A percentile compares a stretch with the other conserved stretches of the same genome.
Conservation (phyloP, 306 rosid genomes). For the Rubus parviflorus region DNA sequence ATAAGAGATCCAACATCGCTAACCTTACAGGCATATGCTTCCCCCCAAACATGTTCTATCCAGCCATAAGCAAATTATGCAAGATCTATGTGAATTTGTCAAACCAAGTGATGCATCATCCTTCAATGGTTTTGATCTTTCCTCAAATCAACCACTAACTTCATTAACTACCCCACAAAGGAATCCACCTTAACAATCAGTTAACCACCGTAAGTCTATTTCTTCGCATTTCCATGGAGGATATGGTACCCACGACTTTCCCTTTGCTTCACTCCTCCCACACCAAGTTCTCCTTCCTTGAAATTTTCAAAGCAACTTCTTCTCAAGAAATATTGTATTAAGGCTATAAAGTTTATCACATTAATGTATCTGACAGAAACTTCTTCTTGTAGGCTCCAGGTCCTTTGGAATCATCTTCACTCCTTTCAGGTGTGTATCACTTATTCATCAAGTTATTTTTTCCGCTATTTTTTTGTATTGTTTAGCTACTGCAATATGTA, state of each 20-base stretch:
- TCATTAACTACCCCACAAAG: too few species aligned
- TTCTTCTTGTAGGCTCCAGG: constrained; percentile 38
- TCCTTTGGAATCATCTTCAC: constrained; percentile 40
- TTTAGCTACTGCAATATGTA: background rate
- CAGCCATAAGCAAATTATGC: too few species aligned
- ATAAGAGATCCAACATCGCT: too few species aligned
- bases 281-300: background rate
- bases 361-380: constrained; percentile 6
- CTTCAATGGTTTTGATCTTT: too few species aligned
- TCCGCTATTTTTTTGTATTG: background rate
- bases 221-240: too few species aligned
- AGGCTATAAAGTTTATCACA: background rate
- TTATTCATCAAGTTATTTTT: constrained; percentile 23
- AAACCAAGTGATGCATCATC: too few species aligned
- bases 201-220: too few species aligned
- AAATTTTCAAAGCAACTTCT: background rate
- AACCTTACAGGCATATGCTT: too few species aligned
- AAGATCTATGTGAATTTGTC: too few species aligned
- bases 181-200: too few species aligned
- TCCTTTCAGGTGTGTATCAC: constrained; percentile 56
- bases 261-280: background rate
- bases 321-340: background rate
- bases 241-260: background rate
- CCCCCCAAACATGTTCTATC: too few species aligned
- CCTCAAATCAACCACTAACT: too few species aligned